Conservation (phyloP, 257 asterid genomes). For the Nicotiana obtusifolia region DNA sequence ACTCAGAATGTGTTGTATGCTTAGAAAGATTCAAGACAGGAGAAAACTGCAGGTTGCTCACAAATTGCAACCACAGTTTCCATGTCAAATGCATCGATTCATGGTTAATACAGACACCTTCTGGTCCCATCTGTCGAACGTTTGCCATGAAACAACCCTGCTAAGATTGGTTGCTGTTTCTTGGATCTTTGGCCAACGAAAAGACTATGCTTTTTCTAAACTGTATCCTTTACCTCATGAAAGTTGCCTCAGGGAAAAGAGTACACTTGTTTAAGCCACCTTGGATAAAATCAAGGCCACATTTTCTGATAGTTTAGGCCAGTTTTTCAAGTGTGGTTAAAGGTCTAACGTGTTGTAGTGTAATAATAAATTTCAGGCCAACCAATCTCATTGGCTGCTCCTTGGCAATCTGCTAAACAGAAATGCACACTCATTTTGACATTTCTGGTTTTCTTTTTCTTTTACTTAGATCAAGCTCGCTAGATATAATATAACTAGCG, state of each 20-base stretch:
- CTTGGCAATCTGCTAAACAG: background rate
- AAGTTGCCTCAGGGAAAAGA: no score
- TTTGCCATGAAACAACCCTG: background rate
- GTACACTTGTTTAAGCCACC: no score
- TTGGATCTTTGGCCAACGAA: no score
- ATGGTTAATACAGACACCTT: background rate
- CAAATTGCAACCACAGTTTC: background rate
- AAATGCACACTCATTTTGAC: background rate
- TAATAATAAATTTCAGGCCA: background rate
- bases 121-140: background rate
- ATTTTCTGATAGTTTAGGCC: no score
- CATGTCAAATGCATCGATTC: background rate
- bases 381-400: background rate
- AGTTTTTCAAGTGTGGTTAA: no score
- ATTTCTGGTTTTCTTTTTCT: background rate
- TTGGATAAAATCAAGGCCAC: no score
- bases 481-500: background rate
- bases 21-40: background rate
- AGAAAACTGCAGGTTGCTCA: background rate
- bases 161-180: background rate
- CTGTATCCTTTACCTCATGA: no score
- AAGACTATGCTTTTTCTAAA: no score
- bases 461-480: background rate
- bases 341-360: no score
- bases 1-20: background rate